phyloP scores from a whole-genome alignment of 2,329 filamentous ascomycete species.

The Cladophialophora carrionii region DNA sequence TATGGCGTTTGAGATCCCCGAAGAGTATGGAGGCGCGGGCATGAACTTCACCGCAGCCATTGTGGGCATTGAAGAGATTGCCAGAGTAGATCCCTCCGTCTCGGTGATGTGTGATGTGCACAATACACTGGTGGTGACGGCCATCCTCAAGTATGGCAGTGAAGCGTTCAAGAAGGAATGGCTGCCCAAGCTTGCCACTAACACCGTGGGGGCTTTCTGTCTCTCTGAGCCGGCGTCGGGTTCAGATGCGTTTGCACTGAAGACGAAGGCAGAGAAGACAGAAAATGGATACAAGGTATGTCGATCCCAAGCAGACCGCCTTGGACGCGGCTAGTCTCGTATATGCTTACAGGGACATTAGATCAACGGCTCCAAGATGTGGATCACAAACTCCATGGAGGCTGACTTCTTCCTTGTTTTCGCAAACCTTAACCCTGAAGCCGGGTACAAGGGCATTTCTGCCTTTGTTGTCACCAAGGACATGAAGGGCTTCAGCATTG shows the following conservation, averaged over 20 bases:
- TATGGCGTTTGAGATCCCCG: constrained; percentile 96
- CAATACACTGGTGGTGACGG: constrained; percentile 96
- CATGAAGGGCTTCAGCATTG: constrained; percentile 85
- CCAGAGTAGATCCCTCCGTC: constrained; percentile 89
- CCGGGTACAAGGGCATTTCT: constrained; percentile 95
- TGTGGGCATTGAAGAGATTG: constrained; percentile 94
- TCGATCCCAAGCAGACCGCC: background rate
- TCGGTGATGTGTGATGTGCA: constrained; percentile 96
- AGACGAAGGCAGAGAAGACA: constrained; percentile 86
- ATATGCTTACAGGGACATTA: constrained; percentile 44
- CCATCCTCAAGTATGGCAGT: constrained; percentile 81
- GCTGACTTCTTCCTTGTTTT: constrained; percentile 96
- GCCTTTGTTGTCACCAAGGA: constrained; percentile 94
- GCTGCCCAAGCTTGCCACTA: constrained; percentile 85
- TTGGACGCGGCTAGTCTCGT: background rate
- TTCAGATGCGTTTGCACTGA: constrained; percentile 92
- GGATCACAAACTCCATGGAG: constrained; percentile 98
- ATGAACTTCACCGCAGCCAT: constrained; percentile 99
- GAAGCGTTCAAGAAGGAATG: constrained; percentile 78
- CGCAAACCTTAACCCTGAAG: constrained; percentile 87
- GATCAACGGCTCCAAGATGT: constrained; percentile 96
- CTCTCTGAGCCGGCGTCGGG: constrained; percentile 90
- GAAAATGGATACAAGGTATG: constrained; percentile 67
- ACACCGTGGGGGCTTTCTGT: constrained; percentile 89
- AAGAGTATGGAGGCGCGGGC: constrained; percentile 92